Base-by-base conservation (phyloP, 2,329 filamentous ascomycete species). In the Colletotrichum sp. region DNA sequence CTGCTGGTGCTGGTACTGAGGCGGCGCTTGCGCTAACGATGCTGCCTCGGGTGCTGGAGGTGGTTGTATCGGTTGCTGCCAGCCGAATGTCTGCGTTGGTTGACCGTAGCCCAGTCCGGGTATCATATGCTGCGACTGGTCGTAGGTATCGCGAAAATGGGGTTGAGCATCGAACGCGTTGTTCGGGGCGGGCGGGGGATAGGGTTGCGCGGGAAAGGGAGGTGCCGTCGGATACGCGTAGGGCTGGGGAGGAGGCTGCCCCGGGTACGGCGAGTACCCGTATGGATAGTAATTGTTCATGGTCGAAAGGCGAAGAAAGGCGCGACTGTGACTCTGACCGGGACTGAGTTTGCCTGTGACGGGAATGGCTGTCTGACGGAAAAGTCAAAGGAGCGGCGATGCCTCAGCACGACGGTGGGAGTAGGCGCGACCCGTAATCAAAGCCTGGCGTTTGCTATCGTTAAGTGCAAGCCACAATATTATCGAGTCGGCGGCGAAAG, bases 271-370 rank as follows among this genome's bases (percentile, higher is more conserved):
- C 73, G 82, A 80, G 72, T 86, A 83, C 64, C 82, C 80, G 67
- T 85, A 84, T 18, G 83, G 82, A 75, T 84, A 85, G 64, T 86
- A 84, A 52, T 86, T 83, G 85, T 88, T 88, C 48, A 74, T 79
- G 64, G 70, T 52, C 32, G 43, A 58, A 13, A 64, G 32, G 55
- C 43, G 43, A 16, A 58, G 9, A 32, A 30, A 38, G 60, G 61
- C 24, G 70, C 57, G 55, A 75, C 34, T 28, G 6, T 48, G 43
- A 21, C 43, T 48, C 43, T 48, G 43, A 21, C n/a, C 43, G 43
- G 2, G 43, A 48, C 43, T 48, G 43, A 48, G 43, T 48, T 48
- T 48, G 70, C 55, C 61, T 66, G 38, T 55, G 21, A n/a, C 12
- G 21, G 28, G 43, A 48, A n/a, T 61, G 26, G n/a, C 10, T 61